These are phyloP conservation scores for Pholiota conissans DNA, from an alignment of 768 basidiomycete genomes.

Conservation along the genomic window DNA sequence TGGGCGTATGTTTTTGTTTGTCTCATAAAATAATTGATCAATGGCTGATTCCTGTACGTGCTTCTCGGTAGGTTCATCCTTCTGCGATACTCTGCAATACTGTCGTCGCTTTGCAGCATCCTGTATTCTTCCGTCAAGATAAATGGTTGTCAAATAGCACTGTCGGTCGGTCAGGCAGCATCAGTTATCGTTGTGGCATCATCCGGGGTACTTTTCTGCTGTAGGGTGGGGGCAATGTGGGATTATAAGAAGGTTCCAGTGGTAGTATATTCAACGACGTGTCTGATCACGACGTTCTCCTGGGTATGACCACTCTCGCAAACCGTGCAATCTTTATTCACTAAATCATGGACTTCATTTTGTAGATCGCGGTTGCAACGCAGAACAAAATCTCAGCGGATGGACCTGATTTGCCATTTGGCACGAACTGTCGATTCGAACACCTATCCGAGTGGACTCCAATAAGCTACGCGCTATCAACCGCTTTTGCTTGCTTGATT, in stretches of 20 bases:
- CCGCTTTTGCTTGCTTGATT: slow-evolving; percentile 28
- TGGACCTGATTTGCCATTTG: slow-evolving; percentile 24
- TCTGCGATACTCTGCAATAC: slow-evolving; percentile 32
- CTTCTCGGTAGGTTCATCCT: slow-evolving; percentile 26
- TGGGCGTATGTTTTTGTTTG: slow-evolving; percentile 27
- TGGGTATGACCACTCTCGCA: slow-evolving; percentile 24
- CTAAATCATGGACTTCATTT: not conserved
- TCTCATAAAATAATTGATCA: not conserved
- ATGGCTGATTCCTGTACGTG: not conserved
- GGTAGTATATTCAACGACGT: slow-evolving; percentile 21
- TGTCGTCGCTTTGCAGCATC: slow-evolving; percentile 26
- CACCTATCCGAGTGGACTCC: slow-evolving; percentile 33
- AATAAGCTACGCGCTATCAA: slow-evolving; percentile 30
- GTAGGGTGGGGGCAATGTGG: slow-evolving; percentile 34
- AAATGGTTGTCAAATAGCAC: slow-evolving; percentile 28
- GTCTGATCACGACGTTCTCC: slow-evolving; percentile 26
- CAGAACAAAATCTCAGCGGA: slow-evolving; percentile 26
- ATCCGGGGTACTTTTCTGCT: slow-evolving; percentile 32
- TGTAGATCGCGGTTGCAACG: slow-evolving; percentile 31
- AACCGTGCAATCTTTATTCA: not conserved
- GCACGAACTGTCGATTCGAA: slow-evolving; percentile 33
- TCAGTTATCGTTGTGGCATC: slow-evolving; percentile 28
- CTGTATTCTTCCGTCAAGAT: slow-evolving; percentile 28
- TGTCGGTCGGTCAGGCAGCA: slow-evolving; percentile 29
- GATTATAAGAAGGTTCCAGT: slow-evolving; percentile 25